Conservation (phyloP, 148 eudicot genomes). For the Euryodendron excelsum region DNA sequence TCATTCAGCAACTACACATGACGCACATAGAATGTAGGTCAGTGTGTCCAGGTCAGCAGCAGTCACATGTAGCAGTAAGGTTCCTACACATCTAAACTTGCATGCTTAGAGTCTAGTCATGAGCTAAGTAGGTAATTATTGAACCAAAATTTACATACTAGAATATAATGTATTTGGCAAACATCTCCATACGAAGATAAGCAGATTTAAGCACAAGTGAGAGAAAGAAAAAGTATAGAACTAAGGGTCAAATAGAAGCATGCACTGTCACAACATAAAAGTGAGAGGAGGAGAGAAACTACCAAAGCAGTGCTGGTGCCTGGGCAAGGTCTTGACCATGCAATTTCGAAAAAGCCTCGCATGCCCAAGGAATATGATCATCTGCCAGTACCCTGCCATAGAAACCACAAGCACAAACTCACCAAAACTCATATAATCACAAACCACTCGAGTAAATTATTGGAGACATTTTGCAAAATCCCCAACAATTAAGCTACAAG, state of each 20-base stretch:
- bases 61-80: no score
- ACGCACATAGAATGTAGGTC: no score
- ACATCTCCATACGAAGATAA: background rate
- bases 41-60: no score
- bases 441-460: background rate
- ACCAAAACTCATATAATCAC: background rate
- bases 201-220: background rate
- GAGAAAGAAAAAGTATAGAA: background rate
- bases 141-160: background rate
- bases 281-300: slow-evolving; percentile 13
- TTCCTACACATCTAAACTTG: background rate
- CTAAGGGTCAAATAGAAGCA: background rate
- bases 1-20: background rate
- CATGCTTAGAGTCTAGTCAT: background rate
- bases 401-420: no score
- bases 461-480: background rate
- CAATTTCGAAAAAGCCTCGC: slow-evolving; percentile 77
- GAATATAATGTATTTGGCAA: background rate
- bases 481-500: background rate
- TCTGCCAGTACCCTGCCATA: slow-evolving; percentile 80
- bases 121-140: background rate
- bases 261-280: background rate
- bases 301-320: slow-evolving; percentile 77
- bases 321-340: slow-evolving; percentile 64
- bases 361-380: slow-evolving; percentile 99